Evolutionary conservation across 2,329 filamentous ascomycete genomes (phyloP), one percentile per base, ranked within the genome.

Genomic region (Colletotrichum noveboracense): DNA sequence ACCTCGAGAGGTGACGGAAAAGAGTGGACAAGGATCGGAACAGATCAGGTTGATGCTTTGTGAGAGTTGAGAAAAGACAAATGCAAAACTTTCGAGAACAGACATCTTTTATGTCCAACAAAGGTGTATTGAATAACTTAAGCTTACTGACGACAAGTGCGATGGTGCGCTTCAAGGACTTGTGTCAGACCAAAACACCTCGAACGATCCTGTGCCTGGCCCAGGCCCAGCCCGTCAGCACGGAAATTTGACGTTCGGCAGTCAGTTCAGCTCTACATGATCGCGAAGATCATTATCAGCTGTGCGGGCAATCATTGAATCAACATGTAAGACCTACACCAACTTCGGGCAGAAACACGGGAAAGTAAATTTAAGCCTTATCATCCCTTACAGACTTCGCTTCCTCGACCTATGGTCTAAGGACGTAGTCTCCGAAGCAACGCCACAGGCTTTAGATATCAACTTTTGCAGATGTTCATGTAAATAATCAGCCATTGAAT

Each of bases 1-100:
- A 60, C 66, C 66, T 60, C 66, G 52, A 60, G 32, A 68, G 66
- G 52, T 43, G 43, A 52, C 12, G 43, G 43, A 43, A 68, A 68
- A 16, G 66, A 68, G 16, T 38, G 52, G 21, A 60, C 18, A 12
- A 18, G 38, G 66, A 30, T 60, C 34, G 12, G 16, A 30, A 30
- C 21, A 36, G 21, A 60, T 60, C 55, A 28, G 24, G n/a, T 12
- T 28, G 16, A n/a, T 60, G 30, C n/a, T 16, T 55, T 58, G 30
- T 60, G 55, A 9, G 52, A 34, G n/a, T 14, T 52, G 66, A 34
- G 28, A 24, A 13, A 56, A 16, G 28, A 24, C 10, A 68, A 26
- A 18, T 56, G 61, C 32, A n/a, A 38, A 18, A 38, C 61, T 7
- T 3, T 52, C 32, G 61, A 64, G 16, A 38, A 32, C 32, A 34